Evolutionary conservation across 805 yeast genomes (phyloP).

Genomic region (Tetrapisispora taiwanensis): DNA sequence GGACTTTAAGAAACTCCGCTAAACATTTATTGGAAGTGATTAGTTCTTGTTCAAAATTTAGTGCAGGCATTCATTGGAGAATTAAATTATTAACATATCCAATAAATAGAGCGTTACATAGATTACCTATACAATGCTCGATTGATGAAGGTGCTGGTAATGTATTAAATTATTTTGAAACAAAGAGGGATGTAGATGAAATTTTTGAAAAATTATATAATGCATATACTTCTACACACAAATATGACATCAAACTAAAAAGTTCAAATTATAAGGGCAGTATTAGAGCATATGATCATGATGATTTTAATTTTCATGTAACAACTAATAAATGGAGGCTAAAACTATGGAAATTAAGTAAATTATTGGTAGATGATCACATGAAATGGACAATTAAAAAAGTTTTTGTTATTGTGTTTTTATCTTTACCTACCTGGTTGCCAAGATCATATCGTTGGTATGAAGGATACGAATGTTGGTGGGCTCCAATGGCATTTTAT

Average conservation of each 20-base stretch:
- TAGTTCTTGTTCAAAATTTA: slow-evolving; percentile 17
- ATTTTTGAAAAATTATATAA: slow-evolving; percentile 37
- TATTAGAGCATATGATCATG: slow-evolving; percentile 33
- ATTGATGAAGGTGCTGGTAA: slow-evolving; percentile 40
- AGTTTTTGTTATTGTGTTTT: slow-evolving; percentile 29
- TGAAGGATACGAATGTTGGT: slow-evolving; percentile 33
- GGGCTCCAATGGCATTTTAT: slow-evolving; percentile 33
- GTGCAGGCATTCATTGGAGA: slow-evolving; percentile 27
- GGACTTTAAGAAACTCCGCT: slow-evolving; percentile 35
- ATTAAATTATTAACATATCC: slow-evolving; percentile 30
- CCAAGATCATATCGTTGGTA: slow-evolving; percentile 35
- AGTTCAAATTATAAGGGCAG: slow-evolving; percentile 6
- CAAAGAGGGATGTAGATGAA: slow-evolving; percentile 37
- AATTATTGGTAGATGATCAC: slow-evolving; percentile 29
- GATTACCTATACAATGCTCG: slow-evolving; percentile 34
- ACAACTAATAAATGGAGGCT: slow-evolving; percentile 30
- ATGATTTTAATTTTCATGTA: slow-evolving; percentile 34
- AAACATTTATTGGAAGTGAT: slow-evolving; percentile 25
- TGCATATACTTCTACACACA: slow-evolving; percentile 34
- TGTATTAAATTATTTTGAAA: slow-evolving; percentile 34
- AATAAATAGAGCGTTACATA: slow-evolving; percentile 30
- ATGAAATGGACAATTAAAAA: slow-evolving; percentile 37
- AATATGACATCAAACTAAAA: slow-evolving; percentile 6
- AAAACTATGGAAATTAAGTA: slow-evolving; percentile 32
- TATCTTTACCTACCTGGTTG: slow-evolving; percentile 38